These are phyloP conservation scores for Geotrichum fermentans DNA, from an alignment of 1,139 yeast genomes.

Conservation along the genomic window DNA sequence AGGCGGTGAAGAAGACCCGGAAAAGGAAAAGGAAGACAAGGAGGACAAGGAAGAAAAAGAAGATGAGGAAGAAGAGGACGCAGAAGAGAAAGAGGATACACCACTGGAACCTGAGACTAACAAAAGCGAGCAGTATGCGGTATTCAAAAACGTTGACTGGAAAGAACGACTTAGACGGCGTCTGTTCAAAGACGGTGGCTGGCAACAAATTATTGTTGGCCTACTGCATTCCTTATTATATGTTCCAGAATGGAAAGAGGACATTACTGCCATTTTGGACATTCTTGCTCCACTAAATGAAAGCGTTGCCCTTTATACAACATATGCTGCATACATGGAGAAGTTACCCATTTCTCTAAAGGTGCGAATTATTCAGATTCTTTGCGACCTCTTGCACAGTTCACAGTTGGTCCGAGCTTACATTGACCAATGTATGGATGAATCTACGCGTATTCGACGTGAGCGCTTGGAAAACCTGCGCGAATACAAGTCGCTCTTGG, in stretches of 20 bases:
- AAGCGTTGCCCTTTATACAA: slow-evolving; percentile 48
- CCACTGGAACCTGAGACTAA: slow-evolving; percentile 36
- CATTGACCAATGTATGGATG: slow-evolving; percentile 66
- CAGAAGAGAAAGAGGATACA: slow-evolving; percentile 23
- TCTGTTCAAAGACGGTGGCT: slow-evolving; percentile 74
- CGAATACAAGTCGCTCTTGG: slow-evolving; percentile 49
- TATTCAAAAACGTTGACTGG: slow-evolving; percentile 66
- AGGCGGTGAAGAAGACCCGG: slow-evolving; percentile 21
- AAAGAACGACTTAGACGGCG: slow-evolving; percentile 69
- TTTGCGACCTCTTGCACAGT: slow-evolving; percentile 54
- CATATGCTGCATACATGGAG: slow-evolving; percentile 37
- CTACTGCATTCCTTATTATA: slow-evolving; percentile 53
- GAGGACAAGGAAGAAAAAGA: slow-evolving; percentile 21
- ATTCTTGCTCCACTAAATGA: slow-evolving; percentile 54
- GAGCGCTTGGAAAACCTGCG: slow-evolving; percentile 64
- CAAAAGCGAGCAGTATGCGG: slow-evolving; percentile 51
- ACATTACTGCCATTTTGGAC: slow-evolving; percentile 46
- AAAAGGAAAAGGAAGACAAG: slow-evolving; percentile 28
- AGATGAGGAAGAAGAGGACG: slow-evolving; percentile 21
- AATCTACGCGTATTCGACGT: slow-evolving; percentile 57
- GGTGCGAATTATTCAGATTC: slow-evolving; percentile 49
- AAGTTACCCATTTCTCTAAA: slow-evolving; percentile 47
- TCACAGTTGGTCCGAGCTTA: slow-evolving; percentile 57
- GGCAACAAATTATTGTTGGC: slow-evolving; percentile 77
- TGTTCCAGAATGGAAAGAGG: slow-evolving; percentile 50